Evolutionary conservation across 2,329 filamentous ascomycete species (phyloP), one percentile per base, ranked within the genome.

Genomic region (Ramularia endophylla): DNA sequence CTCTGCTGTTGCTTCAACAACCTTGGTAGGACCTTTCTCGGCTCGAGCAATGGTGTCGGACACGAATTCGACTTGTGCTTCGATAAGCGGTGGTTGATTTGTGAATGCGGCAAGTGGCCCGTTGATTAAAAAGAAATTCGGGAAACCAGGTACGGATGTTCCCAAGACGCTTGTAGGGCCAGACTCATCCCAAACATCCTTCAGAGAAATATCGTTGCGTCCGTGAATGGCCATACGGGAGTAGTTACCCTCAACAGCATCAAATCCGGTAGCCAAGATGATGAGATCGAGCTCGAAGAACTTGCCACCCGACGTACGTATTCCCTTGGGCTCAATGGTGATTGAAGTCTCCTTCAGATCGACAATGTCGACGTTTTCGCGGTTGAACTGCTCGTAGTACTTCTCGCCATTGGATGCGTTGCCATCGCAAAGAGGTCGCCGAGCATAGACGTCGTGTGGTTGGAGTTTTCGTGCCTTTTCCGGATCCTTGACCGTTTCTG

Each of bases 261-360:
- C 67, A 40, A 67, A 72, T 0, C 68, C 68, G 0, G 68, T 70
- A 2, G 67, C 66, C n/a, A 71, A 55, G 2, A 66, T 66, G 36
- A 70, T 63, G 16, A 67, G 52, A 37, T 71, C 67, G 27, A 69
- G 66, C 36, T 70, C 65, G 28, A 54, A 40, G 27, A 61, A 44
- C 44, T 62, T 62, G 28, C 67, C 68, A 36, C 70, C 55, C 8
- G 27, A 44, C 1, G 65, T 69, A 5, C 63, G 55, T 27, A 72
- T 64, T 5, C 69, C 69, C 77, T 80, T 29, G 68, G 62, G 6
- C 74, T 77, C 49, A 73, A 80, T 27, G 49, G 65, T 63, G 2
- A 60, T 65, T 16, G 70, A 51, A 13, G 63, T 61, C 37, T 62
- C 59, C 42, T 65, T 67, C 28, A 68, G 54, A 45, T 69, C 60